Conservation (phyloP, 2,329 filamentous ascomycete genomes). For the Fusarium sp. region DNA sequence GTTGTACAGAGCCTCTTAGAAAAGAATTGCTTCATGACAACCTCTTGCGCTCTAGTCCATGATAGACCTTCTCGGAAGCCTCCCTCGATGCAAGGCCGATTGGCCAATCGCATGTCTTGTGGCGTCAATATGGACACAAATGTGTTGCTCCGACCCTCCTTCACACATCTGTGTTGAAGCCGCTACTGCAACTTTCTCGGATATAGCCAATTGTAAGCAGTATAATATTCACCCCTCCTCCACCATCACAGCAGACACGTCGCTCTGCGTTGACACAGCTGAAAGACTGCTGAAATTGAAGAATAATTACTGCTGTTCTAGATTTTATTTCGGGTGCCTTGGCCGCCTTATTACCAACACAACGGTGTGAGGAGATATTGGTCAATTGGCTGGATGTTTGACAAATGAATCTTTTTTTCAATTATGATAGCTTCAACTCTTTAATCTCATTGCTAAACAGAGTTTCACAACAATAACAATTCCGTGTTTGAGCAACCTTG, state of each 20-base stretch:
- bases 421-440: neutral
- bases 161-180: neutral
- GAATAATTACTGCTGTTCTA: neutral
- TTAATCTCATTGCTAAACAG: rapidly evolving
- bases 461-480: neutral
- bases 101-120: rapidly evolving
- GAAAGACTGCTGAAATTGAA: rapidly evolving
- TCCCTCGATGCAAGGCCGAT: rapidly evolving
- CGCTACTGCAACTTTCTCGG: neutral
- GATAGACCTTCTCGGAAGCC: rapidly evolving
- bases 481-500: neutral
- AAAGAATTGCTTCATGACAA: neutral
- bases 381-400: neutral
- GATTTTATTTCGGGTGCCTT: rapidly evolving
- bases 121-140: neutral
- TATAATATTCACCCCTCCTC: neutral
- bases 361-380: neutral
- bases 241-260: neutral
- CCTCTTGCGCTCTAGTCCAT: rapidly evolving
- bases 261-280: rapidly evolving
- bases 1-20: rapidly evolving
- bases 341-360: neutral
- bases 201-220: neutral
- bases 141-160: neutral
- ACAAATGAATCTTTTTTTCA: too few species aligned